phyloP scores from a whole-genome alignment of 345 rosid species.

The Sisymbrium altissimum region DNA sequence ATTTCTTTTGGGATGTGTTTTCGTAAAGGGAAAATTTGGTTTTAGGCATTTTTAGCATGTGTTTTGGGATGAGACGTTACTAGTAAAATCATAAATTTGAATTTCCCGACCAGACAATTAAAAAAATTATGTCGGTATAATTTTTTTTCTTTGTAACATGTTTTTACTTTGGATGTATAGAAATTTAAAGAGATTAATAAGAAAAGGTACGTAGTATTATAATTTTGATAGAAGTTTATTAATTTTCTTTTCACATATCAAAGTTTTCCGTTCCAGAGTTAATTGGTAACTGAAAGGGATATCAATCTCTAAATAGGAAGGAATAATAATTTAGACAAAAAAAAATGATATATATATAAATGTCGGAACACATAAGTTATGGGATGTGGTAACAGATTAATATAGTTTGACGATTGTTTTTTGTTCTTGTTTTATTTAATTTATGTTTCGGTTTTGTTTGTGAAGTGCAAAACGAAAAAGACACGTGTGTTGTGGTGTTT shows the following conservation, averaged over 20 bases:
- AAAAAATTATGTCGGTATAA: background rate
- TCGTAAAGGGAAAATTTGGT: background rate
- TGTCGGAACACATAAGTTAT: background rate
- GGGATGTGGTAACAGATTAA: background rate
- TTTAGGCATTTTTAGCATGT: conserved; percentile 14
- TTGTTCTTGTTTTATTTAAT: background rate
- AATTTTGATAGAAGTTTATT: background rate
- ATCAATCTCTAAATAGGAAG: background rate
- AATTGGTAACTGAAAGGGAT: background rate
- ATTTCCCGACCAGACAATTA: background rate
- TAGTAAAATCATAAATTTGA: conserved; percentile 2
- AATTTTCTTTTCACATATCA: background rate
- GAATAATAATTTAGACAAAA: background rate
- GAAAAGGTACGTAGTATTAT: background rate
- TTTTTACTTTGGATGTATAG: background rate
- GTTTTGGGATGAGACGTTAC: conserved; percentile 17
- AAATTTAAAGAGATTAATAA: background rate
- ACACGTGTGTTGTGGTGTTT: conserved; percentile 4
- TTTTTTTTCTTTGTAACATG: background rate
- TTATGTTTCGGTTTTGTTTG: background rate
- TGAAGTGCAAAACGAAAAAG: background rate
- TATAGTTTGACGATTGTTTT: background rate
- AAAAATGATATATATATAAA: background rate
- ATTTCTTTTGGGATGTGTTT: conserved; percentile 20
- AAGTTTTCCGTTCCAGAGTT: background rate